phyloP scores from a whole-genome alignment of 2,329 filamentous ascomycete genomes.

The Xylaria sp. region DNA sequence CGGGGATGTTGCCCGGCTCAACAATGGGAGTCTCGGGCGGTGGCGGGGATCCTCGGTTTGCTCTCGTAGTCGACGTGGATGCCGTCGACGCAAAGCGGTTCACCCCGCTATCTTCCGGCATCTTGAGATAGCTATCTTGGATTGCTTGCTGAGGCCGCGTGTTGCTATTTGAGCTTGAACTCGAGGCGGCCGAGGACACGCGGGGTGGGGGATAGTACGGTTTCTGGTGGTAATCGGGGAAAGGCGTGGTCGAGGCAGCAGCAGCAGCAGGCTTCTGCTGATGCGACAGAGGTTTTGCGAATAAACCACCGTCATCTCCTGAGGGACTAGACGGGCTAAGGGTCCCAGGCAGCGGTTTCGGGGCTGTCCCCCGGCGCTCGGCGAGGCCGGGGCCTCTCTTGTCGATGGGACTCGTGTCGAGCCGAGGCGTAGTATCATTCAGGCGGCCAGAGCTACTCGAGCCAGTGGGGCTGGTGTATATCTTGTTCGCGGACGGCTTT shows the following conservation, averaged over 20 bases:
- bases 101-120: slow-evolving; percentile 60
- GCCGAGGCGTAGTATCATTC: slow-evolving; percentile 63
- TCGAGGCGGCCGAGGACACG: slow-evolving; percentile 46
- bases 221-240: slow-evolving; percentile 64
- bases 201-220: slow-evolving; percentile 70
- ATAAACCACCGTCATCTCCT: slow-evolving; percentile 80
- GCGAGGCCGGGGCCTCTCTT: slow-evolving; percentile 74
- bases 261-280: slow-evolving; percentile 54
- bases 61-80: slow-evolving; percentile 91
- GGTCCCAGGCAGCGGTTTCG: slow-evolving; percentile 75
- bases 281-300: slow-evolving; percentile 71
- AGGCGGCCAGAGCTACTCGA: slow-evolving; percentile 52
- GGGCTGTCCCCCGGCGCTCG: slow-evolving; percentile 82
- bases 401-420: slow-evolving; percentile 65
- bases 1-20: slow-evolving; percentile 74
- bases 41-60: slow-evolving; percentile 90
- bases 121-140: slow-evolving; percentile 50
- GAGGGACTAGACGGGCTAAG: slow-evolving; percentile 80
- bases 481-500: slow-evolving; percentile 48
- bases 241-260: slow-evolving; percentile 54
- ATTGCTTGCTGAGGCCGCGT: slow-evolving; percentile 43
- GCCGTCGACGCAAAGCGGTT: slow-evolving; percentile 81
- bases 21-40: slow-evolving; percentile 91
- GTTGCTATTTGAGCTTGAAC: slow-evolving; percentile 50
- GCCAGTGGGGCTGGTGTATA: slow-evolving; percentile 50